A percentile compares a stretch with the other conserved stretches of the same genome.
phyloP scores from a whole-genome alignment of 2,329 filamentous ascomycete species.

The Monosporascus sp. region DNA sequence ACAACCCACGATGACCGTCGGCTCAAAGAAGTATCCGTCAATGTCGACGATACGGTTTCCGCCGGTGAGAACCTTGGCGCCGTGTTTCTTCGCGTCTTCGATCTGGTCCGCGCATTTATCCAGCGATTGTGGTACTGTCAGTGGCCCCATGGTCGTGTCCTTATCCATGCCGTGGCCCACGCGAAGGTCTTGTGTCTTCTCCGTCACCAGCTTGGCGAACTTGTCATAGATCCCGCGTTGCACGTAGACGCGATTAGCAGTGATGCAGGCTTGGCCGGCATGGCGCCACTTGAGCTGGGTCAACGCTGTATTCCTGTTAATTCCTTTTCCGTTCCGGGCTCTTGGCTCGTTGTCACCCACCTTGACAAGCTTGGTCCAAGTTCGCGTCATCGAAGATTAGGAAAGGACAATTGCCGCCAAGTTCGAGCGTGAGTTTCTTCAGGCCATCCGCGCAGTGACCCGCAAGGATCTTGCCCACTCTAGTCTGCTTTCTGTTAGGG shows the following conservation, averaged over 20 bases:
- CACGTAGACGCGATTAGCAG: constrained; percentile 60
- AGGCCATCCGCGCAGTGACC: constrained; percentile 56
- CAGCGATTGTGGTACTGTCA: constrained; percentile 49
- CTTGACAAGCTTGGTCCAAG: constrained; percentile 52
- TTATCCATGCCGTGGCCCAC: constrained; percentile 56
- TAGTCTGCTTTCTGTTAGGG: constrained; percentile 40
- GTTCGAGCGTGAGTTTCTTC: constrained; percentile 65
- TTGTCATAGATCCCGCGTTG: constrained; percentile 57
- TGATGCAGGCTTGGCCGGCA: constrained; percentile 60
- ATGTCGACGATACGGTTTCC: constrained; percentile 36
- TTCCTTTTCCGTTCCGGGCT: not conserved
- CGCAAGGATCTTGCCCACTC: constrained; percentile 63
- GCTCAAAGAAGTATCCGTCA: constrained; percentile 61
- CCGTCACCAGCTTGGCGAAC: constrained; percentile 50
- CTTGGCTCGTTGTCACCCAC: constrained; percentile 14
- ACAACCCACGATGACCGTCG: constrained; percentile 47
- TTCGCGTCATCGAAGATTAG: constrained; percentile 66
- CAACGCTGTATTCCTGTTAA: constrained; percentile 12
- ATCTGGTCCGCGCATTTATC: constrained; percentile 56
- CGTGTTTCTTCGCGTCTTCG: constrained; percentile 56
- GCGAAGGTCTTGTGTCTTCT: constrained; percentile 46
- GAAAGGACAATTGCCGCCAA: constrained; percentile 65
- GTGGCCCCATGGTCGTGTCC: constrained; percentile 54
- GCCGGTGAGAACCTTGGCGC: constrained; percentile 58
- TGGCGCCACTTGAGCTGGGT: constrained; percentile 38